These are phyloP conservation scores for Hamamelis virginiana DNA, from an alignment of 164 flowering plant species.

Conservation along the genomic window DNA sequence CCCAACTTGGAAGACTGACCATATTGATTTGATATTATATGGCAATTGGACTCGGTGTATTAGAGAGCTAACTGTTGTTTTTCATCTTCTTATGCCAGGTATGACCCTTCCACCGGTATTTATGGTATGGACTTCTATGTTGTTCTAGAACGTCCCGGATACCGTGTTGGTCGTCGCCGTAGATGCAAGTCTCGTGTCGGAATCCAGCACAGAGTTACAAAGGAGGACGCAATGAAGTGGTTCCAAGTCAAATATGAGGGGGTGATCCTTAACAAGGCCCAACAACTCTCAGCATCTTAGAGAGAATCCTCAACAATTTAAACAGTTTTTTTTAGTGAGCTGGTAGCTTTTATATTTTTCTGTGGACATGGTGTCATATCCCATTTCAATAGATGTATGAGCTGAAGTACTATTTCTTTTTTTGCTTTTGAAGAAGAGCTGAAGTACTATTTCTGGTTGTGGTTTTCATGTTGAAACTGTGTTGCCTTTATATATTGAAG, in stretches of 20 bases:
- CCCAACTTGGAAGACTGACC: neutral
- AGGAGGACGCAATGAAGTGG: constrained; percentile 54
- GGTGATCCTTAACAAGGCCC: constrained; percentile 50
- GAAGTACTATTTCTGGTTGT: neutral
- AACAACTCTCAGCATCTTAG: constrained; percentile 17
- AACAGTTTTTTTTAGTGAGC: neutral
- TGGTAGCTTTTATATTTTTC: neutral
- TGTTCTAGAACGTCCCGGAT: constrained; percentile 41
- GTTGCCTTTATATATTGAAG: too few species aligned
- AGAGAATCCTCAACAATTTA: neutral
- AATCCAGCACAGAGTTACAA: constrained; percentile 42
- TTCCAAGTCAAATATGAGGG: constrained; percentile 51
- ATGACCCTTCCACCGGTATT: constrained; percentile 49
- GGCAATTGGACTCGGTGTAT: neutral
- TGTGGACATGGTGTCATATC: neutral
- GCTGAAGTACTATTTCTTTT: neutral
- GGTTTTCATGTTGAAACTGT: too few species aligned
- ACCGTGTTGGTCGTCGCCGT: constrained; percentile 46
- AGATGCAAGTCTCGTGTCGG: constrained; percentile 48
- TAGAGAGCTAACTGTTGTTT: constrained; percentile 9
- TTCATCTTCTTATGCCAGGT: constrained; percentile 18
- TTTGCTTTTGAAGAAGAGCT: neutral
- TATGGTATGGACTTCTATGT: constrained; percentile 48
- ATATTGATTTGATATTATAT: neutral
- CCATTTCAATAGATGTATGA: neutral